phyloP scores from a whole-genome alignment of 2,329 filamentous ascomycete species.

The Lecanicillium sp. region DNA sequence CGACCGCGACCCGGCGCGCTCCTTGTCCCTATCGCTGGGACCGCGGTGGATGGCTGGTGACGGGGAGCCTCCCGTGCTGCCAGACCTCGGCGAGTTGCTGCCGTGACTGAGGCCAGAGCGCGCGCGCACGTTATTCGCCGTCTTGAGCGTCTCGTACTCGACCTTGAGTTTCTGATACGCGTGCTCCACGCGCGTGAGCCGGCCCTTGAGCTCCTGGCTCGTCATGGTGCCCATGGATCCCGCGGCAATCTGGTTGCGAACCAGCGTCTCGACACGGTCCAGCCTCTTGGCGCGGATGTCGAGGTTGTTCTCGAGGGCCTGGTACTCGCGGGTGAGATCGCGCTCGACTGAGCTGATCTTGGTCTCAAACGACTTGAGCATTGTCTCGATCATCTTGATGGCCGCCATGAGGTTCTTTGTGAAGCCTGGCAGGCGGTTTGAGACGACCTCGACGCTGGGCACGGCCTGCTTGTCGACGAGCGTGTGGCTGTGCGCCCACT shows the following conservation, averaged over 20 bases:
- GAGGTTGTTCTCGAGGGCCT: constrained; percentile 73
- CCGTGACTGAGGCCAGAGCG: constrained; percentile 29
- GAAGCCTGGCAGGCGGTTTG: constrained; percentile 79
- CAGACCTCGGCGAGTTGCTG: constrained; percentile 29
- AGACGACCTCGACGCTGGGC: constrained; percentile 78
- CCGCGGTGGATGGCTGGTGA: constrained; percentile 50
- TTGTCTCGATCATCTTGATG: constrained; percentile 77
- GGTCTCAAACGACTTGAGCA: constrained; percentile 70
- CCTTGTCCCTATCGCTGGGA: constrained; percentile 39
- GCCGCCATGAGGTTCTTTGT: constrained; percentile 83
- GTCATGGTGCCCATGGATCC: constrained; percentile 44
- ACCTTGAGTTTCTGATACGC: constrained; percentile 58
- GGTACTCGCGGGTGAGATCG: constrained; percentile 86
- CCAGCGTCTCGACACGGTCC: constrained; percentile 75
- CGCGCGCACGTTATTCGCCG: constrained; percentile 53
- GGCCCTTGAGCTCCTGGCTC: constrained; percentile 37
- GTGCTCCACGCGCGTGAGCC: constrained; percentile 52
- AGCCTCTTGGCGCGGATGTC: constrained; percentile 77
- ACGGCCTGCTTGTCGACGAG: constrained; percentile 80
- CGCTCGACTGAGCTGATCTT: constrained; percentile 82
- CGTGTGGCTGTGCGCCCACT: constrained; percentile 87
- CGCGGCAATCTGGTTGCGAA: constrained; percentile 57
- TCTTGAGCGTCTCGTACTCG: constrained; percentile 63
- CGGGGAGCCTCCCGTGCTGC: constrained; percentile 40
- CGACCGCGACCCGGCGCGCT: constrained; percentile 23